Percentiles rank a stretch among this genome's conserved stretches.
These are phyloP conservation scores for Pichia cactophila DNA, from an alignment of 1,139 yeast species.

Conservation along the genomic window DNA sequence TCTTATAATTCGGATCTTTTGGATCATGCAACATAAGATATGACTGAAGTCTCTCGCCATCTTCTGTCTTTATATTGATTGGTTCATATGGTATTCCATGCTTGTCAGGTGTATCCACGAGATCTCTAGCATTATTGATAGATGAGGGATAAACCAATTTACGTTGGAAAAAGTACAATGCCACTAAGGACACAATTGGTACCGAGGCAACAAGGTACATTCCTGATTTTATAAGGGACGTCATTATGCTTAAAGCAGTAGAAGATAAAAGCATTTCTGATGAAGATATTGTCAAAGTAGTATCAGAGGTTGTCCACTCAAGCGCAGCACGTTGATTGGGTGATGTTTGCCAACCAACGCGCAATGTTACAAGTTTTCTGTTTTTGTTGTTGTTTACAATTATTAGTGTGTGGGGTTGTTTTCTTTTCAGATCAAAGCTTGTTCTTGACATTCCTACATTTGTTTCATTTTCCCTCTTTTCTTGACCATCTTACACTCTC, in stretches of 20 bases:
- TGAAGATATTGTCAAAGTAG: not conserved
- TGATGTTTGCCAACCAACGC: not conserved
- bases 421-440: not conserved
- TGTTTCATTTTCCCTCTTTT: not conserved
- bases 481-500: not conserved
- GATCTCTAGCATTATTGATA: slow-evolving; percentile 67
- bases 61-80: slow-evolving; percentile 55
- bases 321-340: not conserved
- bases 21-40: slow-evolving; percentile 43
- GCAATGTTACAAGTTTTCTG: not conserved
- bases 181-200: slow-evolving; percentile 35
- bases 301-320: not conserved
- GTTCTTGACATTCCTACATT: too few species aligned
- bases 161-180: slow-evolving; percentile 61
- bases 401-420: not conserved
- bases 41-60: slow-evolving; percentile 50
- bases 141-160: slow-evolving; percentile 74
- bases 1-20: slow-evolving; percentile 34
- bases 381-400: not conserved
- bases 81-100: slow-evolving; percentile 65
- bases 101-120: slow-evolving; percentile 72
- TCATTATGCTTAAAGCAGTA: not conserved
- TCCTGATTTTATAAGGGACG: not conserved
- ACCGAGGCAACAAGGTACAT: slow-evolving; percentile 9
- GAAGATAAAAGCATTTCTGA: not conserved